Evolutionary conservation across 225 moss, liverwort and hornwort genomes (phyloP), one percentile per base, ranked within the genome.

Genomic region (Marchantia polymorpha): DNA sequence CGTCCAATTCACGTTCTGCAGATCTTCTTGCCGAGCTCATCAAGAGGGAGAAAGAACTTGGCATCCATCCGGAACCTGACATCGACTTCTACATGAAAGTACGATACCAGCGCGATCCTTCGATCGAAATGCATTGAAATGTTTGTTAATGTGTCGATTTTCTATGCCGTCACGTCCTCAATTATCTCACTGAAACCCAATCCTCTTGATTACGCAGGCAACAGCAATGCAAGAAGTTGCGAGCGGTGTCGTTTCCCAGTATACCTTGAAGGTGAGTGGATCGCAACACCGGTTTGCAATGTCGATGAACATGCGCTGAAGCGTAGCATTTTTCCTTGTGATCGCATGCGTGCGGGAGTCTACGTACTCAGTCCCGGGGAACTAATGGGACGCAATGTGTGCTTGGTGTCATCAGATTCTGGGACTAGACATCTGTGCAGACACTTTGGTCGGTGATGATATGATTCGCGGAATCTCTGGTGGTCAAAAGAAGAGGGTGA

Each of bases 31-130:
- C 79, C n/a, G 96, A 96, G 83, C 88, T 96, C 1, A 17, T 88
- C 1, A 87, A 83, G 58, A 77, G 93, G 68, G 96, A 96, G 85
- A 93, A 90, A 83, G 88, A 91, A 83, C 64, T 83, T 8, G 91
- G 93, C 19, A 92, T 96, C 72, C 86, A 84, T 74, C 96, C 93
- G 0, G 93, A 96, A 20, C 84, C 87, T 51, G 93, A 96, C 9
- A 84, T 96, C 69, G 96, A 96, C 77, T 87, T 93, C 19, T 92
- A 92, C 85, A 92, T 96, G 91, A 96, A 96, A 46, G 85, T 77
- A 22, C 51, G 64, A 16, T 56, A 56, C 19, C 56, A 56, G 56
- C 56, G 19, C 13, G 13, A 56, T 56, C 56, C 13, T 56, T 56
- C 56, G 2, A 2, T 39, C 39, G 39, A 39, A 39, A 39, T 39